Percentiles rank a stretch among this genome's conserved stretches.
These are phyloP conservation scores for Anaeramoeba flamelloides DNA, from an alignment of 78 protist genomes.

Conservation along the genomic window DNA sequence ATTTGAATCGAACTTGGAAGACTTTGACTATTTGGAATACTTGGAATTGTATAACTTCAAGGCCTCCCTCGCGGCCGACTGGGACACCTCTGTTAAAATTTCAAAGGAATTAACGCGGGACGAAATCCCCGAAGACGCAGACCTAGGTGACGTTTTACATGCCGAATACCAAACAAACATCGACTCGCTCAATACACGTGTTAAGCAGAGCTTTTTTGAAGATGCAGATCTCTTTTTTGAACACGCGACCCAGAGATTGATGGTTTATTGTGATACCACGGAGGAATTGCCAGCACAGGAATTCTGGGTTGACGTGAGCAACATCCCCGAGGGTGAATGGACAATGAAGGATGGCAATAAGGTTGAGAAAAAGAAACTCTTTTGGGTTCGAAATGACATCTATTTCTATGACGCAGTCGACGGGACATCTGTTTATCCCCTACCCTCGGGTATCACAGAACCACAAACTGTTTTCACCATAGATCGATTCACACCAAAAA, in stretches of 20 bases:
- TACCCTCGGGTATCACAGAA: not conserved
- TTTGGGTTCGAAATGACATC: not conserved
- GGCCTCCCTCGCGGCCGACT: not conserved
- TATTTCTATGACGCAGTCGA: not conserved
- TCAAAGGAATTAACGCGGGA: not conserved
- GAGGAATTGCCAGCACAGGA: not conserved
- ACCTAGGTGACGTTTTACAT: not conserved
- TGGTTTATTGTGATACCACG: not conserved
- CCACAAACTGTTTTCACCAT: not conserved
- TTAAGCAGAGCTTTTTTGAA: not conserved
- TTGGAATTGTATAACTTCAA: not conserved
- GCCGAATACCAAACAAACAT: not conserved
- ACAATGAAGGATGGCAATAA: not conserved
- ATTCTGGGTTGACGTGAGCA: not conserved
- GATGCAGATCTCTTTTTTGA: not conserved
- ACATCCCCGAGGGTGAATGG: not conserved
- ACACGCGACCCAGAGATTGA: not conserved
- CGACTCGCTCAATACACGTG: not conserved
- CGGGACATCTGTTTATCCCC: not conserved
- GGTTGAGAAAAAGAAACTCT: not conserved
- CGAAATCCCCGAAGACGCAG: not conserved
- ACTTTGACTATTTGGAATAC: not conserved
- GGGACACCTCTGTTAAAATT: conserved; percentile 4
- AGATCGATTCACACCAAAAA: not conserved
- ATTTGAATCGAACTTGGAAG: not conserved